A percentile compares a stretch with the other conserved stretches of the same genome.
These are phyloP conservation scores for Aspergillus hortae DNA, from an alignment of 2,329 filamentous ascomycete species.

Conservation along the genomic window DNA sequence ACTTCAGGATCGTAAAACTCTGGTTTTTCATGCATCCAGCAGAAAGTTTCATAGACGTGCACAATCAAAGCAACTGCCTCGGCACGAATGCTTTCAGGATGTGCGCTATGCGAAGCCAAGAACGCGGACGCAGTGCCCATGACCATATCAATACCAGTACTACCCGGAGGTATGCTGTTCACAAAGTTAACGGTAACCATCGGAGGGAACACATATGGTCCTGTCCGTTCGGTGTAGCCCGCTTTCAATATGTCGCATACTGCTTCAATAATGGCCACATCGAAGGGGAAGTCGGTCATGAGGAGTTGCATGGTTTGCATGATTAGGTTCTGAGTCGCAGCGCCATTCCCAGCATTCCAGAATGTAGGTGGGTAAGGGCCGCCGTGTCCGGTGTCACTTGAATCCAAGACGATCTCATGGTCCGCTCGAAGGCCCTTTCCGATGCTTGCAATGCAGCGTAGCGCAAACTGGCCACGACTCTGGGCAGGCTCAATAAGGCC, in stretches of 20 bases:
- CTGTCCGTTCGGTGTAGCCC: slow-evolving; percentile 43
- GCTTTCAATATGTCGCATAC: slow-evolving; percentile 46
- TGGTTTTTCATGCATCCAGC: slow-evolving; percentile 33
- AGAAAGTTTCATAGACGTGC: slow-evolving; percentile 38
- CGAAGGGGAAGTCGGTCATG: slow-evolving; percentile 37
- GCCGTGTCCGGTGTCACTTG: slow-evolving; percentile 22
- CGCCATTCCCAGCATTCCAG: slow-evolving; percentile 34
- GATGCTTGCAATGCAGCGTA: slow-evolving; percentile 41
- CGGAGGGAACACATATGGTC: slow-evolving; percentile 43
- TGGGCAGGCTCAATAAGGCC: slow-evolving; percentile 33
- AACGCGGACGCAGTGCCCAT: slow-evolving; percentile 47
- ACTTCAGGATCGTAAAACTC: slow-evolving; percentile 40
- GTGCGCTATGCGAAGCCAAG: slow-evolving; percentile 40
- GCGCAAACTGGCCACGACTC: slow-evolving; percentile 30
- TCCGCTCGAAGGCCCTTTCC: slow-evolving; percentile 39
- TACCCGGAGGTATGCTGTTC: slow-evolving; percentile 36
- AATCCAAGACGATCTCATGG: slow-evolving; percentile 33
- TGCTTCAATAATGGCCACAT: slow-evolving; percentile 42
- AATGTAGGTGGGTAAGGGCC: slow-evolving; percentile 32
- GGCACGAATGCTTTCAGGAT: slow-evolving; percentile 30
- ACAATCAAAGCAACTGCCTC: slow-evolving; percentile 35
- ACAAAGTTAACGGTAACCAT: slow-evolving; percentile 41
- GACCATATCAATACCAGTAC: slow-evolving; percentile 39
- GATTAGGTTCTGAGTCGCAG: slow-evolving; percentile 31
- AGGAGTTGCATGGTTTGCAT: slow-evolving; percentile 41